Conservation (phyloP, 2,329 filamentous ascomycete species). For the Dendryphion nanum region DNA sequence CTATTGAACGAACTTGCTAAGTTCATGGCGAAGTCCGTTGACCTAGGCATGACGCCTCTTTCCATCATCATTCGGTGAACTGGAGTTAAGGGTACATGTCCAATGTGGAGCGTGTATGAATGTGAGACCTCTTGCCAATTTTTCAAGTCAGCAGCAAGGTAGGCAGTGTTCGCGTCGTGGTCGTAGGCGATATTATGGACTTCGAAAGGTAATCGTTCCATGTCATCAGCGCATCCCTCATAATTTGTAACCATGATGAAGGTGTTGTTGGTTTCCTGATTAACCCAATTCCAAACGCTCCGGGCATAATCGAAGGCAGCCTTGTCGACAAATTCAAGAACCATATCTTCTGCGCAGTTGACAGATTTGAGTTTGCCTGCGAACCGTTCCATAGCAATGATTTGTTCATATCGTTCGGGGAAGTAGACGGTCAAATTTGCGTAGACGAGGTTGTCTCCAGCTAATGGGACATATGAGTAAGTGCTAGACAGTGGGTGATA, state of each 20-base stretch:
- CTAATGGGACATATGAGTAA: too few relatives aligned
- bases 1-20: slow-evolving; percentile 6
- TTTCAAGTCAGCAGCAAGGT: slow-evolving; percentile 10
- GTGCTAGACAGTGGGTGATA: too few relatives aligned
- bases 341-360: slow-evolving; percentile 13
- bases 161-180: slow-evolving; percentile 8
- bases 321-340: slow-evolving; percentile 16
- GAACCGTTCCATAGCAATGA: slow-evolving; percentile 21
- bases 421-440: slow-evolving; percentile 19
- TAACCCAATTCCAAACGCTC: slow-evolving; percentile 21
- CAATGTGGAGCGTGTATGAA: slow-evolving; percentile 15
- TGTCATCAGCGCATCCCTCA: slow-evolving; percentile 12
- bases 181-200: slow-evolving; percentile 15
- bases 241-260: slow-evolving; percentile 20
- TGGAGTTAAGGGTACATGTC: slow-evolving; percentile 9
- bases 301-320: slow-evolving; percentile 15
- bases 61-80: slow-evolving; percentile 9
- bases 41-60: slow-evolving; percentile 7
- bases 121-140: slow-evolving; percentile 17
- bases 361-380: slow-evolving; percentile 14
- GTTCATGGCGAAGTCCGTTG: slow-evolving; percentile 9
- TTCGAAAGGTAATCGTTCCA: slow-evolving; percentile 13
- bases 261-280: slow-evolving; percentile 12
- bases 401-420: slow-evolving; percentile 10
- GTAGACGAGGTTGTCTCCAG: slow-evolving; percentile 8